Conservation (phyloP, 1,139 yeast genomes). For the Arxiozyma bovina region DNA sequence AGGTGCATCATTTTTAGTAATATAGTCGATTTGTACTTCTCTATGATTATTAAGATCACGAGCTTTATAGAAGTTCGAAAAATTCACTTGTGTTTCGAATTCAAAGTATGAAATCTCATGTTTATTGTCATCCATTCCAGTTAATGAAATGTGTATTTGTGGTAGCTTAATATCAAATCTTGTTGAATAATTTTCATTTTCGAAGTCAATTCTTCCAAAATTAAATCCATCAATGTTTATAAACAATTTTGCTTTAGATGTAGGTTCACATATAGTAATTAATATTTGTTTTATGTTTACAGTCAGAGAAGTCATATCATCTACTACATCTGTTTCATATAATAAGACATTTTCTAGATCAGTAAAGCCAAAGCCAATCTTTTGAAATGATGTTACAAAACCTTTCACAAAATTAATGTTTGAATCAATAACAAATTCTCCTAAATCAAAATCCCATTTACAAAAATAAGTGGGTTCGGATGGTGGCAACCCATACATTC, state of each 20-base stretch:
- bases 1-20: constrained; percentile 69
- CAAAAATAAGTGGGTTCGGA: constrained; percentile 79
- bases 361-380: constrained; percentile 52
- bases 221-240: constrained; percentile 36
- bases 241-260: constrained; percentile 23
- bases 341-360: constrained; percentile 71
- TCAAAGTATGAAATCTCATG: constrained; percentile 20
- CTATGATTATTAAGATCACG: constrained; percentile 41
- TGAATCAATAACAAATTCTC: constrained; percentile 48
- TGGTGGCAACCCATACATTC: constrained; percentile 91
- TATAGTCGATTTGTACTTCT: constrained; percentile 53
- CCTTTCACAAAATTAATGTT: constrained; percentile 42
- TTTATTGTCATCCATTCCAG: constrained; percentile 17
- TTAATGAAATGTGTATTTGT: constrained; percentile 27
- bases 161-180: constrained; percentile 47
- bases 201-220: constrained; percentile 55
- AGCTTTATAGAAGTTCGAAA: constrained; percentile 55
- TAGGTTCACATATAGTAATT: constrained; percentile 30
- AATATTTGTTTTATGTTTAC: constrained; percentile 26
- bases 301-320: constrained; percentile 58
- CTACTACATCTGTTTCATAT: constrained; percentile 46
- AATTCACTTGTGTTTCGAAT: constrained; percentile 46
- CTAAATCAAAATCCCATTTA: constrained; percentile 78
- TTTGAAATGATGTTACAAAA: constrained; percentile 37
- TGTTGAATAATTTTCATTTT: constrained; percentile 56